A percentile compares a stretch with the other conserved stretches of the same genome.
phyloP scores from a whole-genome alignment of 306 rosid species.

The Fragaria vesca region DNA sequence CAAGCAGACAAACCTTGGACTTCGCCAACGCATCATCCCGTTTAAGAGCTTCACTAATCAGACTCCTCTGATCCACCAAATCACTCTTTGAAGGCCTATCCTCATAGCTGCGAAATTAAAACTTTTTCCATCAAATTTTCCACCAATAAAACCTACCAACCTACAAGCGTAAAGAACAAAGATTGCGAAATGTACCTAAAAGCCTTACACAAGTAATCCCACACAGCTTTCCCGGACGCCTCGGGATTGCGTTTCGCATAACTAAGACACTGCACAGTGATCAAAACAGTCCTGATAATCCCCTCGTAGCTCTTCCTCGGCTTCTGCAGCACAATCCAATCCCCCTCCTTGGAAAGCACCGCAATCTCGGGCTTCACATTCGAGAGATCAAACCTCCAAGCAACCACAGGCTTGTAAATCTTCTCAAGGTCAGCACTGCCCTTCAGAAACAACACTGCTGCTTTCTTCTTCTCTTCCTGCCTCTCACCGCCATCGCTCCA shows the following conservation, averaged over 20 bases:
- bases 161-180: background rate
- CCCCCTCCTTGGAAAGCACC: constrained; percentile 56
- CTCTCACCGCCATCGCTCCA: constrained; percentile 54
- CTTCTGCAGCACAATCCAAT: constrained; percentile 74
- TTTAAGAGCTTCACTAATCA: constrained; percentile 43
- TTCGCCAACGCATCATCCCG: constrained; percentile 37
- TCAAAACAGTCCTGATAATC: constrained; percentile 53
- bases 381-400: constrained; percentile 78
- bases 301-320: constrained; percentile 77
- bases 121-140: background rate
- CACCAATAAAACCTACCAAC: constrained; percentile 4
- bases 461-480: constrained; percentile 22
- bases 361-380: constrained; percentile 56
- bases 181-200: constrained; percentile 50
- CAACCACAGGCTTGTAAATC: constrained; percentile 54
- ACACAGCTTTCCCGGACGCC: constrained; percentile 50
- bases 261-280: constrained; percentile 64
- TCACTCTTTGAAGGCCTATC: constrained; percentile 47
- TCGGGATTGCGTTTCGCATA: constrained; percentile 56
- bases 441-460: constrained; percentile 39
- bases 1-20: constrained; percentile 58
- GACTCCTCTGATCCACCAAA: constrained; percentile 33
- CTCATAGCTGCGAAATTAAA: constrained; percentile 50
- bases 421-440: constrained; percentile 66
- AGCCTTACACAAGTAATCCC: constrained; percentile 66